These are phyloP conservation scores for Suaeda aralocaspica DNA, from an alignment of 148 eudicot genomes.

Conservation along the genomic window DNA sequence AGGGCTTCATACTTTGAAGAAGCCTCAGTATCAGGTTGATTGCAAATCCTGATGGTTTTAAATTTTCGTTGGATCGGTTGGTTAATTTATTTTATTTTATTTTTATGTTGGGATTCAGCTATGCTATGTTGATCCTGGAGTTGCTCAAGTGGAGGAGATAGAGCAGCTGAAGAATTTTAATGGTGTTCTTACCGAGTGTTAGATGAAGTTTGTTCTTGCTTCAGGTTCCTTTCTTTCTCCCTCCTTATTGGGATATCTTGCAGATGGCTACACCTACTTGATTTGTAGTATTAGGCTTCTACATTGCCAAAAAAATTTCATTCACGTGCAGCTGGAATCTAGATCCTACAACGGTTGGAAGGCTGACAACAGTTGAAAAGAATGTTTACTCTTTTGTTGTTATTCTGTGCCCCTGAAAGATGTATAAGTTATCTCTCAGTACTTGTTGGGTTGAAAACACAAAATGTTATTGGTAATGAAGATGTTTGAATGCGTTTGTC, in stretches of 20 bases:
- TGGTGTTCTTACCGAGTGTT: conserved; percentile 41
- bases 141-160: conserved; percentile 59
- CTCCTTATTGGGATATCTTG: too few species aligned
- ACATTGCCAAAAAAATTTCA: background rate
- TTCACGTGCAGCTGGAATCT: background rate
- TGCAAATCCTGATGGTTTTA: conserved; percentile 5
- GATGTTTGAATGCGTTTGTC: background rate
- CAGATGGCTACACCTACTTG: background rate
- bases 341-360: background rate
- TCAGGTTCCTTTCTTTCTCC: conserved; percentile 10
- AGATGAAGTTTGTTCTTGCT: conserved; percentile 17
- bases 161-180: conserved; percentile 67
- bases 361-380: background rate
- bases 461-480: background rate
- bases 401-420: background rate
- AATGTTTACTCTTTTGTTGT: background rate
- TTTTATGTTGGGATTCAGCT: conserved; percentile 42
- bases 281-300: background rate
- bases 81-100: conserved; percentile 9
- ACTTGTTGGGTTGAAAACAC: background rate
- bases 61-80: conserved; percentile 3
- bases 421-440: background rate
- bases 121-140: conserved; percentile 85
- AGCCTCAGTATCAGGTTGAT: conserved; percentile 88
- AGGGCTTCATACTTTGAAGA: conserved; percentile 81